A percentile compares a stretch with the other conserved stretches of the same genome.
These are phyloP conservation scores for Corinectria fuckeliana DNA, from an alignment of 2,329 filamentous ascomycete genomes.

Conservation along the genomic window DNA sequence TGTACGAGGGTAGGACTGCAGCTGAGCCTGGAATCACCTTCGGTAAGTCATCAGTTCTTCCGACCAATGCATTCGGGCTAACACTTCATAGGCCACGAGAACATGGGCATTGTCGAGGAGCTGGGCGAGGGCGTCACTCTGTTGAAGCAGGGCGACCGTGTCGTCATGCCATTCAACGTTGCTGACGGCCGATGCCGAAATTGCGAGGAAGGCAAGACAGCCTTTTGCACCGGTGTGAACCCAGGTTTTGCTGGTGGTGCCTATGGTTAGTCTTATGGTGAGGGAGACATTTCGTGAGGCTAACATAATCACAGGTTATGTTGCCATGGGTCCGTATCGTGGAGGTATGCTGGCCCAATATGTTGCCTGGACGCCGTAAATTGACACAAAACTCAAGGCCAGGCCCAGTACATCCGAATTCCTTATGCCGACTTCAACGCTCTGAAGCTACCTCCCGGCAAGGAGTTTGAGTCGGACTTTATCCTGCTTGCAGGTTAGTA, in stretches of 20 bases:
- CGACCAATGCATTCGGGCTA: not conserved
- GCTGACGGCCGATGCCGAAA: constrained; percentile 68
- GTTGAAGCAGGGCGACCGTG: constrained; percentile 66
- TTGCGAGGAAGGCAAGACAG: constrained; percentile 68
- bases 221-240: constrained; percentile 66
- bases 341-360: constrained; percentile 39
- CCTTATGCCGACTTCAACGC: constrained; percentile 73
- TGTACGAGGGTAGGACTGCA: constrained; percentile 71
- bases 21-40: constrained; percentile 68
- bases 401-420: constrained; percentile 69
- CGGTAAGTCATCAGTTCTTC: constrained; percentile 42
- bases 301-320: constrained; percentile 51
- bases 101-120: constrained; percentile 65
- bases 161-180: constrained; percentile 71
- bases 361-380: not conserved
- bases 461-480: constrained; percentile 67
- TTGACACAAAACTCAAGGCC: constrained; percentile 43
- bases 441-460: constrained; percentile 65
- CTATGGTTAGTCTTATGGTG: constrained; percentile 34
- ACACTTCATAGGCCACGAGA: constrained; percentile 55
- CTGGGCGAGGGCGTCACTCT: constrained; percentile 64
- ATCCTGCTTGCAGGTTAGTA: constrained; percentile 51
- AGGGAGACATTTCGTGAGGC: not conserved
- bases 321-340: constrained; percentile 63
- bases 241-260: constrained; percentile 47